Percentiles rank a stretch among this genome's conserved stretches.
These are phyloP conservation scores for Chytriomyces sp. DNA, from an alignment of 192 early-diverging fungal species.

Conservation along the genomic window DNA sequence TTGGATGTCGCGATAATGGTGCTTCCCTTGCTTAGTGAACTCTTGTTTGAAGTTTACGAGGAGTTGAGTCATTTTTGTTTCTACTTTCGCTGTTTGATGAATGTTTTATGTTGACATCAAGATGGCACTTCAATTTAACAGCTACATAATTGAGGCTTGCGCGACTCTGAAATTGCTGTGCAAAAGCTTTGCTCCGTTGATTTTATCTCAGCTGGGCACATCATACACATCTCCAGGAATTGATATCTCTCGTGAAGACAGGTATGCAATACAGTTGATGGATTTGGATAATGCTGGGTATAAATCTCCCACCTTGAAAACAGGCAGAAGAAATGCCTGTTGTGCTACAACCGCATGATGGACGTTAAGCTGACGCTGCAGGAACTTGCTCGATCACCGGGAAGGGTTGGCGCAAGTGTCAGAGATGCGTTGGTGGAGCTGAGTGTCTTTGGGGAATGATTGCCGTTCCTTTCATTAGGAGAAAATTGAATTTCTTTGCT, in stretches of 20 bases:
- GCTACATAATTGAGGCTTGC: constrained; percentile 57
- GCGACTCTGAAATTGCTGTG: constrained; percentile 47
- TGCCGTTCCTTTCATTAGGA: too few species aligned
- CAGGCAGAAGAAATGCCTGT: constrained; percentile 38
- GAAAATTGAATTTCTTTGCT: not conserved
- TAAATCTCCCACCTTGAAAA: not conserved
- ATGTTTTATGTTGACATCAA: not conserved
- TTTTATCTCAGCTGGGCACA: constrained; percentile 40
- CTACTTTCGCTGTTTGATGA: not conserved
- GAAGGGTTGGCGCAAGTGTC: constrained; percentile 45
- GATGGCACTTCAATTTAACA: constrained; percentile 1
- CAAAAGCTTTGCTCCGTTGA: constrained; percentile 47
- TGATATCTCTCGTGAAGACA: constrained; percentile 49
- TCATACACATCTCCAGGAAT: constrained; percentile 39
- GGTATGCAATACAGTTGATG: constrained; percentile 33
- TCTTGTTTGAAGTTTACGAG: constrained; percentile 61
- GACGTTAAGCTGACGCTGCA: constrained; percentile 40
- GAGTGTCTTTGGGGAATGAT: constrained; percentile 26
- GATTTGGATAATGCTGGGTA: not conserved
- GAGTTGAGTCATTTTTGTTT: constrained; percentile 45
- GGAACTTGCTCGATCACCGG: constrained; percentile 45
- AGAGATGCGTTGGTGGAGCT: constrained; percentile 49
- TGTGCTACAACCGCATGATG: constrained; percentile 35
- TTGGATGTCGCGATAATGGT: constrained; percentile 50
- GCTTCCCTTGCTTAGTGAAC: constrained; percentile 51